Evolutionary conservation across 768 basidiomycete genomes (phyloP), one percentile per base, ranked within the genome.

Genomic region (Auricularia cornea): DNA sequence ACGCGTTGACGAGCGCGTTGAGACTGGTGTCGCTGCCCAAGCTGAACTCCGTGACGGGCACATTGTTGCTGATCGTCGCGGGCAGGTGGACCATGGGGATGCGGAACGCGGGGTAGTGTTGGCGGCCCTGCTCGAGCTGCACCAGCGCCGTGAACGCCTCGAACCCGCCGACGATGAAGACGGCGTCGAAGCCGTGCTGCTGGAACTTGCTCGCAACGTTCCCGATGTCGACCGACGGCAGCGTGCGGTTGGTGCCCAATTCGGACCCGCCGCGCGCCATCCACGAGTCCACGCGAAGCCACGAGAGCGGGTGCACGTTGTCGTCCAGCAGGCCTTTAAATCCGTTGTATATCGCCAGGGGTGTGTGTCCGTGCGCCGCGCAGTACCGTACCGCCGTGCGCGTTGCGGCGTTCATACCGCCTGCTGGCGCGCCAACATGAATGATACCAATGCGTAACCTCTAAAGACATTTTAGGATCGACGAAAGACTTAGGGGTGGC

Each of bases 361-460:
- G 89, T 29, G 82, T 89, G 73, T 99, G 97, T 5, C 97, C 96
- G 72, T 94, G 91, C 61, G 86, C 84, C 66, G 94, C 77, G 73
- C 94, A 98, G 77, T 94, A 98, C 12, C 97, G 88, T 26, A 91
- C 94, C 5, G 92, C 94, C 30, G 94, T 89, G 48, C 96, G 90
- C 1, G 94, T 97, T 0, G 96, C 97, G 2, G 97, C 95, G 72
- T 98, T 98, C 93, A 98, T 98, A 10, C 97, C 97, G 56, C 96
- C 96, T 2, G 97, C 97, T 3, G 97, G 96, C 1, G 97, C 97
- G 60, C 97, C 96, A 71, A 94, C 87, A 70, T 93, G 91, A 78
- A 93, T 86, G 64, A 94, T 87, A 1, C 85, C 90, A 59, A 93
- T 75, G 23, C 88, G 85, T 78, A 94, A 86, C 67, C 87, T 80